Conservation (phyloP, 1,284 basidiomycete genomes). For the Schizopora paradoxa region DNA sequence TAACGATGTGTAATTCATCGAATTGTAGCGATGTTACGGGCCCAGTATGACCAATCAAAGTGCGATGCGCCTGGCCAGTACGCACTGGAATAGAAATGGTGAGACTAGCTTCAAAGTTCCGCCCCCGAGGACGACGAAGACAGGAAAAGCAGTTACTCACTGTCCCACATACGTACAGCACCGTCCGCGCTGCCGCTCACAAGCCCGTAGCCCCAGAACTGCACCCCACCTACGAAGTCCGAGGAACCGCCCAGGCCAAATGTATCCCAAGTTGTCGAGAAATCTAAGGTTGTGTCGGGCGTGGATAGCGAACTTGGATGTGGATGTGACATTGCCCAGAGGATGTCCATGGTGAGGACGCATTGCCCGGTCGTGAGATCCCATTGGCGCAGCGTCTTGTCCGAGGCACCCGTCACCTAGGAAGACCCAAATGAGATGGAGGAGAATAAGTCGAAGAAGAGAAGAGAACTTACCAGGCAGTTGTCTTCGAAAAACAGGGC, state of each 20-base stretch:
- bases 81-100: constrained; percentile 59
- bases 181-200: constrained; percentile 97
- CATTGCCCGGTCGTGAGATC: constrained; percentile 96
- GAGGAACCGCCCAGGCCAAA: too few species aligned
- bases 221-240: constrained; percentile 95
- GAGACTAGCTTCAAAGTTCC: constrained; percentile 13
- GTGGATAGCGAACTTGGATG: constrained; percentile 42
- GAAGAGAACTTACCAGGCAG: constrained; percentile 61
- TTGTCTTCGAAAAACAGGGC: constrained; percentile 94
- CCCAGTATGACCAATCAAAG: constrained; percentile 87
- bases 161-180: constrained; percentile 99
- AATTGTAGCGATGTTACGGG: constrained; percentile 96
- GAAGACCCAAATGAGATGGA: constrained; percentile 14
- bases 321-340: constrained; percentile 98
- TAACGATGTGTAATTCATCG: constrained; percentile 91
- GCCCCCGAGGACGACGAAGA: constrained; percentile 2
- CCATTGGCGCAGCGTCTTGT: constrained; percentile 99
- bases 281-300: too few species aligned
- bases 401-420: constrained; percentile 93
- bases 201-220: constrained; percentile 98
- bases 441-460: constrained; percentile 7
- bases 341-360: constrained; percentile 98
- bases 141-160: constrained; percentile 46
- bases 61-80: constrained; percentile 95
- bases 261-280: constrained; percentile 71